Evolutionary conservation across 768 basidiomycete species (phyloP).

Genomic region (Terana coerulea): DNA sequence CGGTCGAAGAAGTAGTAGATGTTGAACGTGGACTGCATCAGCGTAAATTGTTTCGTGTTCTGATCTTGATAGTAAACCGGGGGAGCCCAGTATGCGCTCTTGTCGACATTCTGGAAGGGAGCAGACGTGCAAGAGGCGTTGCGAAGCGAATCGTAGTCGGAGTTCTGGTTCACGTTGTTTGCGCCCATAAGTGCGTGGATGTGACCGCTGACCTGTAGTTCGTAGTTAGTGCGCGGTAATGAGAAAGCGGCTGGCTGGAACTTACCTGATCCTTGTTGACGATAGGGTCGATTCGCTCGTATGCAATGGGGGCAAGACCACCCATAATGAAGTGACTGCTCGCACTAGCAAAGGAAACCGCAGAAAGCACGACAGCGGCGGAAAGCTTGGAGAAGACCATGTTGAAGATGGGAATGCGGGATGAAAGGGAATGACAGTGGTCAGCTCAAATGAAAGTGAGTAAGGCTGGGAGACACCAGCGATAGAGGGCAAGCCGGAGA

Average conservation of each 20-base stretch:
- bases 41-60: conserved; percentile 12
- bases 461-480: conserved; percentile 6
- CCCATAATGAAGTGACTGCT: conserved; percentile 15
- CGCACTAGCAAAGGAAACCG: conserved; percentile 3
- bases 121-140: conserved; percentile 11
- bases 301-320: conserved; percentile 9
- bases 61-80: conserved; percentile 19
- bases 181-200: conserved; percentile 13
- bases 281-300: conserved; percentile 15
- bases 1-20: conserved; percentile 23
- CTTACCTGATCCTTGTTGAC: conserved; percentile 14
- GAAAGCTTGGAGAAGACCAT: conserved; percentile 7
- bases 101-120: conserved; percentile 17
- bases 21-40: conserved; percentile 17
- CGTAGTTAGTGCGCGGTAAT: neutral
- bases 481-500: neutral
- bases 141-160: conserved; percentile 5
- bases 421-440: conserved; percentile 6
- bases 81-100: conserved; percentile 24
- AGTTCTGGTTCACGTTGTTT: conserved; percentile 11
- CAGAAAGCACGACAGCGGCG: conserved; percentile 9
- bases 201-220: conserved; percentile 11
- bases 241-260: neutral
- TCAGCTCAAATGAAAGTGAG: conserved; percentile 8
- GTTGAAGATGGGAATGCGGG: neutral